Evolutionary conservation across 768 basidiomycete species (phyloP).

Genomic region (Lentinula guzmanii): DNA sequence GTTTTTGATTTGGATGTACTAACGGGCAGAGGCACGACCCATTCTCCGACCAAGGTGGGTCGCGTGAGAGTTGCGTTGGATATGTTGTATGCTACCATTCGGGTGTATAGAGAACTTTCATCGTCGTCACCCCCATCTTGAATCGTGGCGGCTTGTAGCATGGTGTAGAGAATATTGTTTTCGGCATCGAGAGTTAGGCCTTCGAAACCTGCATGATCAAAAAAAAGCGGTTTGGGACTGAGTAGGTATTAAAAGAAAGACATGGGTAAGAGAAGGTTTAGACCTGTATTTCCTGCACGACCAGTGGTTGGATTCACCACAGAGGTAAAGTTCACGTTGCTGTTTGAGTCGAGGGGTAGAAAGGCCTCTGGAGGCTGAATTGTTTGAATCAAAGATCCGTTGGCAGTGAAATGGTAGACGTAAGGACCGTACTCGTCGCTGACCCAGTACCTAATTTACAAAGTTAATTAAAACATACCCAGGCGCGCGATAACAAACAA

Average conservation of each 20-base stretch:
- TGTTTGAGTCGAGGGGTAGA: constrained; percentile 37
- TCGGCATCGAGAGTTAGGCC: constrained; percentile 46
- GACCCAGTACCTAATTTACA: constrained; percentile 43
- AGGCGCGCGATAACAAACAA: no score
- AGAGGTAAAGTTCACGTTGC: constrained; percentile 48
- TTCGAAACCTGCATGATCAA: constrained; percentile 41
- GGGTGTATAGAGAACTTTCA: constrained; percentile 43
- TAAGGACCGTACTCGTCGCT: constrained; percentile 70
- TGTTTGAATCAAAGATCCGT: constrained; percentile 44
- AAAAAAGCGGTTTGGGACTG: neutral
- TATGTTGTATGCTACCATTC: constrained; percentile 52
- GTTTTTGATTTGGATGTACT: constrained; percentile 44
- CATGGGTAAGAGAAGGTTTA: neutral
- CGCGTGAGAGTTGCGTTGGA: constrained; percentile 20
- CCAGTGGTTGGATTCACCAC: constrained; percentile 43
- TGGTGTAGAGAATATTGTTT: constrained; percentile 48
- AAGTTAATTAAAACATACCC: no score
- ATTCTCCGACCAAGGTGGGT: constrained; percentile 47
- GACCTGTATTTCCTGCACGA: constrained; percentile 50
- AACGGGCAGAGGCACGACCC: constrained; percentile 51
- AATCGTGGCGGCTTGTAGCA: constrained; percentile 57
- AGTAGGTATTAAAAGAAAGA: neutral
- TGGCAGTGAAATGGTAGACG: constrained; percentile 46
- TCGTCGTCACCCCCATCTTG: constrained; percentile 56
- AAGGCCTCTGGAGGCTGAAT: constrained; percentile 56